phyloP scores from a whole-genome alignment of 2,329 filamentous ascomycete species.

The Xylaria sp. region DNA sequence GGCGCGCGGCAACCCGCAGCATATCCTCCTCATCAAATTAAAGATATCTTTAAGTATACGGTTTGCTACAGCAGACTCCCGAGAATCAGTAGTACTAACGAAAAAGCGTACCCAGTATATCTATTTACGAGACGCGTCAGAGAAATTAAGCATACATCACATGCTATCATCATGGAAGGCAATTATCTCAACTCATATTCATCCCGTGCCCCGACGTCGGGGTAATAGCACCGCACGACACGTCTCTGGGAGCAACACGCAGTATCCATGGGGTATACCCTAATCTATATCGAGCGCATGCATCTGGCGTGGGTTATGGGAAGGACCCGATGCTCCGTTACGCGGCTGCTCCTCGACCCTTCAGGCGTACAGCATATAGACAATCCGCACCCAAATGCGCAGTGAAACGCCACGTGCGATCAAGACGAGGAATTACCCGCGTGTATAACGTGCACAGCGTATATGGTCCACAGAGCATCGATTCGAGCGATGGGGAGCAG shows the following conservation, averaged over 20 bases:
- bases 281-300: conserved; percentile 11
- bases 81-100: conserved; percentile 1
- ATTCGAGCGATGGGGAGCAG: neutral
- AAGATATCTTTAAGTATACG: conserved; percentile 7
- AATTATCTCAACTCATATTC: neutral
- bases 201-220: conserved; percentile 10
- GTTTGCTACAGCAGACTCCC: neutral
- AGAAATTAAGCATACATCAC: neutral
- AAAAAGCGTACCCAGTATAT: conserved; percentile 7
- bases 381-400: neutral
- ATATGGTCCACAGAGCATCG: neutral
- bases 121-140: neutral
- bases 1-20: conserved; percentile 6
- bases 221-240: neutral
- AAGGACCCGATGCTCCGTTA: conserved; percentile 16
- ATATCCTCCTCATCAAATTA: neutral
- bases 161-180: neutral
- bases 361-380: neutral
- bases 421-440: conserved; percentile 6
- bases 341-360: neutral
- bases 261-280: neutral
- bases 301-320: conserved; percentile 1
- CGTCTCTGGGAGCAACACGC: conserved; percentile 23
- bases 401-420: conserved; percentile 8
- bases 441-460: neutral